These are phyloP conservation scores for Pseudogymnoascus sp. DNA, from an alignment of 2,329 filamentous ascomycete genomes.

Conservation along the genomic window DNA sequence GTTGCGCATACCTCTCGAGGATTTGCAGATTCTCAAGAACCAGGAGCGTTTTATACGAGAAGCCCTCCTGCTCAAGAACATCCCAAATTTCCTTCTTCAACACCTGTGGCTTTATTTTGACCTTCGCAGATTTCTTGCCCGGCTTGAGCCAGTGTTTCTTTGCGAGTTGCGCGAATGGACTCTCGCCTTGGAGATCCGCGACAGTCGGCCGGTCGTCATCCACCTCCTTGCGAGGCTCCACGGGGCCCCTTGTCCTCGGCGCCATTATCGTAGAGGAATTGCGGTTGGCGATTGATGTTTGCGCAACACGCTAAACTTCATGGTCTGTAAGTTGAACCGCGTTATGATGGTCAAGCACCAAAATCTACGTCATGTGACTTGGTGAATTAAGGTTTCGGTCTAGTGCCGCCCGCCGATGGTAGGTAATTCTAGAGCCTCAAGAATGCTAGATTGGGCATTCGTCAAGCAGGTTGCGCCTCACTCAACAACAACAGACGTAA, in stretches of 20 bases:
- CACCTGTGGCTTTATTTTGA: constrained; percentile 71
- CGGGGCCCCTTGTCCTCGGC: constrained; percentile 25
- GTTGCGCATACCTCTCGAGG: constrained; percentile 62
- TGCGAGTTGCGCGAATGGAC: constrained; percentile 68
- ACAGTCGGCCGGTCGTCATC: constrained; percentile 53
- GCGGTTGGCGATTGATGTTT: constrained; percentile 8
- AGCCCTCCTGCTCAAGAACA: constrained; percentile 71
- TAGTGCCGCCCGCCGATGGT: not conserved
- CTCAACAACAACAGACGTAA: not conserved
- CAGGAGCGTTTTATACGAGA: constrained; percentile 69
- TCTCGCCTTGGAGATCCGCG: constrained; percentile 64
- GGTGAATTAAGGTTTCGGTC: constrained; percentile 6
- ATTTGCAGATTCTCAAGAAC: constrained; percentile 85
- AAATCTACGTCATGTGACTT: constrained; percentile 9
- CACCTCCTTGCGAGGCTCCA: constrained; percentile 21
- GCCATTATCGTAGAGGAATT: constrained; percentile 22
- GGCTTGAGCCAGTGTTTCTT: constrained; percentile 76
- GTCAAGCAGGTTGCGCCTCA: not conserved
- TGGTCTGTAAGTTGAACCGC: constrained; percentile 1
- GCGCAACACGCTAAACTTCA: constrained; percentile 6
- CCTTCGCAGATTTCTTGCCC: constrained; percentile 52
- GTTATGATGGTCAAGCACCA: constrained; percentile 7
- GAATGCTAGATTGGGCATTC: constrained; percentile 4
- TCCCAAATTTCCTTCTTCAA: constrained; percentile 88
- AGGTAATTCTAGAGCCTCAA: constrained; percentile 4